These are phyloP conservation scores for Cladosporium sp. DNA, from an alignment of 2,329 filamentous ascomycete genomes.

Conservation along the genomic window DNA sequence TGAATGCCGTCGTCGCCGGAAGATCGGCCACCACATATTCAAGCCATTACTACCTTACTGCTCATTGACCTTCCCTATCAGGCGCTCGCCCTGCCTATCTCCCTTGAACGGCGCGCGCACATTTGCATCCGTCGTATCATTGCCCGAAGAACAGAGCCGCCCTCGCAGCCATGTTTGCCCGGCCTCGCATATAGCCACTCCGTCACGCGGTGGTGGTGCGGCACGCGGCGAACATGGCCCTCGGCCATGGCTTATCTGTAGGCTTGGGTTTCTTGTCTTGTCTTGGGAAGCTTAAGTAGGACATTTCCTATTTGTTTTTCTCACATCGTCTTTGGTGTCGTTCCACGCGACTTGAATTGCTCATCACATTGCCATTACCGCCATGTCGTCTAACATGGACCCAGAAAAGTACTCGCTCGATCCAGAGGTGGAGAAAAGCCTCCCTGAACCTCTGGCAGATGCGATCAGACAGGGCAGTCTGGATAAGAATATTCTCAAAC, in stretches of 20 bases:
- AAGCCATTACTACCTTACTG: slow-evolving; percentile 6
- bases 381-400: neutral
- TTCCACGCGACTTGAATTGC: neutral
- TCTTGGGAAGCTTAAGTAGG: slow-evolving; percentile 6
- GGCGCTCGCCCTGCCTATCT: slow-evolving; percentile 9
- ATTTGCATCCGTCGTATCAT: neutral
- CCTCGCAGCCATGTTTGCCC: slow-evolving; percentile 5
- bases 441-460: slow-evolving; percentile 22
- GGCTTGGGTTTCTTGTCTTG: slow-evolving; percentile 8
- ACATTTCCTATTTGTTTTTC: neutral
- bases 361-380: neutral
- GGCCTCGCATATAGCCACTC: slow-evolving; percentile 1
- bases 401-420: slow-evolving; percentile 16
- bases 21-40: slow-evolving; percentile 2
- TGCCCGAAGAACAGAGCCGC: neutral
- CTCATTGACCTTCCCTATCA: slow-evolving; percentile 10
- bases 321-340: neutral
- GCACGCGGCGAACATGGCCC: neutral
- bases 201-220: slow-evolving; percentile 8
- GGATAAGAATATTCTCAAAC: slow-evolving; percentile 41
- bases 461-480: slow-evolving; percentile 27
- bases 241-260: slow-evolving; percentile 12
- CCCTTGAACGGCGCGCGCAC: neutral
- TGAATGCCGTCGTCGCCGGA: neutral
- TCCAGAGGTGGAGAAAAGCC: slow-evolving; percentile 23